Conservation (phyloP, 2,329 filamentous ascomycete species). For the Penicillium sp. region DNA sequence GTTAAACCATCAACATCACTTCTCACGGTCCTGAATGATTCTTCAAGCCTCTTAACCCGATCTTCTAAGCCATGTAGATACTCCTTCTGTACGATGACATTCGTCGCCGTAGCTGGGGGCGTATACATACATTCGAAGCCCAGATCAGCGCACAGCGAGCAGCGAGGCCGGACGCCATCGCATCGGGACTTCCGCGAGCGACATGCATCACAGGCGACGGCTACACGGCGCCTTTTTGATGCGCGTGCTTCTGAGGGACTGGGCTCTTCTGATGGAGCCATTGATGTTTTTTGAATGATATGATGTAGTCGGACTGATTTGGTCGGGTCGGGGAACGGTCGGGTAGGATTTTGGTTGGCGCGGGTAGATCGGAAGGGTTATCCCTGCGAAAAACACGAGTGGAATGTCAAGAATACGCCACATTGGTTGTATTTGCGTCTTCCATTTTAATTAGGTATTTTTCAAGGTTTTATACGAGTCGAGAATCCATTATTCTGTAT, state of each 20-base stretch:
- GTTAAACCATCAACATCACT: constrained; percentile 9
- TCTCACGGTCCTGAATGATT: constrained; percentile 16
- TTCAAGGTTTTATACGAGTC: no score
- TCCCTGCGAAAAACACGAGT: no score
- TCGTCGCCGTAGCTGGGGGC: constrained; percentile 35
- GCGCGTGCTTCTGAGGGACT: constrained; percentile 3
- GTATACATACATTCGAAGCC: constrained; percentile 49
- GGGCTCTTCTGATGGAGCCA: constrained; percentile 5
- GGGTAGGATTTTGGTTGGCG: not conserved
- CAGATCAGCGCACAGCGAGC: constrained; percentile 43
- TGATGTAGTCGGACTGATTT: not conserved
- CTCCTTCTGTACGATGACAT: constrained; percentile 45
- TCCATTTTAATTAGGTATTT: no score
- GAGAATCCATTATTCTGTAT: no score
- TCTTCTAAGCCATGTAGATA: constrained; percentile 28
- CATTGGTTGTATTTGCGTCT: no score
- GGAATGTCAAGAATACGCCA: no score
- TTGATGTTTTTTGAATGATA: not conserved
- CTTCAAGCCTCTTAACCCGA: constrained; percentile 30
- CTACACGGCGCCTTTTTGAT: constrained; percentile 39
- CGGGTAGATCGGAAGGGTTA: not conserved
- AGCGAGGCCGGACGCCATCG: constrained; percentile 46
- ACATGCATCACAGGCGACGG: constrained; percentile 43
- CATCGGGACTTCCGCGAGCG: constrained; percentile 42
- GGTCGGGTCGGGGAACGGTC: not conserved